A percentile compares a stretch with the other conserved stretches of the same genome.
phyloP scores from a whole-genome alignment of 768 basidiomycete genomes.

The Hygrophorus russula region DNA sequence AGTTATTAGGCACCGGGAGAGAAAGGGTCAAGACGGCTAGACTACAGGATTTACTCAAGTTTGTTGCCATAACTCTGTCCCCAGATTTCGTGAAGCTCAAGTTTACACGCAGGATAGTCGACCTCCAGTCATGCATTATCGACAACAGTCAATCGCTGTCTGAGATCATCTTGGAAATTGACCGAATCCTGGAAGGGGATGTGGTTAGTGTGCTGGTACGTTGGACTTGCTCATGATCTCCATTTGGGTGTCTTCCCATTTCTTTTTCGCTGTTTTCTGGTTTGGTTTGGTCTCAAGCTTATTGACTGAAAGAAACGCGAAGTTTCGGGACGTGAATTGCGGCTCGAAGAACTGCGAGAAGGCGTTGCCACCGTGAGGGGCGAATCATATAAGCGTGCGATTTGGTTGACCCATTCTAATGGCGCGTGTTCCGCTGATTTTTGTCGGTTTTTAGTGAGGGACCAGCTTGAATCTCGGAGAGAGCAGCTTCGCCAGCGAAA shows the following conservation, averaged over 20 bases:
- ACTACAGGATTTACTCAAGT: constrained; percentile 69
- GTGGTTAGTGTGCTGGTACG: constrained; percentile 30
- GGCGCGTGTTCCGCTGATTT: not conserved
- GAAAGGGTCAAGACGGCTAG: constrained; percentile 33
- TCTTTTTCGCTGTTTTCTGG: constrained; percentile 6
- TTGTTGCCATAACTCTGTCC: constrained; percentile 15
- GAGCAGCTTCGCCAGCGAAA: constrained; percentile 25
- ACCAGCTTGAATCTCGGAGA: constrained; percentile 18
- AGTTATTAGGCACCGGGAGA: constrained; percentile 7
- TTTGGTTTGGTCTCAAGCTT: constrained; percentile 15
- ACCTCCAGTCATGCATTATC: constrained; percentile 37
- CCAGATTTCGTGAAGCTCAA: not conserved
- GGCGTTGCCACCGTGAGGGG: constrained; percentile 31
- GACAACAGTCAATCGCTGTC: constrained; percentile 39
- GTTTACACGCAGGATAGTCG: constrained; percentile 31
- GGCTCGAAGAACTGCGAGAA: constrained; percentile 37
- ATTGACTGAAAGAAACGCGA: constrained; percentile 47
- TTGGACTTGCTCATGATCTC: constrained; percentile 4
- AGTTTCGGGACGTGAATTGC: constrained; percentile 51
- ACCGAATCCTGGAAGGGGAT: constrained; percentile 34
- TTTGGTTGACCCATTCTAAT: not conserved
- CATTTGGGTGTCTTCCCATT: constrained; percentile 5
- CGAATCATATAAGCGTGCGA: constrained; percentile 35
- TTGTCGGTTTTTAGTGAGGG: constrained; percentile 15
- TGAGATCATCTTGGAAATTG: constrained; percentile 37